These are phyloP conservation scores for Cercospora nicotianae DNA, from an alignment of 2,329 filamentous ascomycete species.

Conservation along the genomic window DNA sequence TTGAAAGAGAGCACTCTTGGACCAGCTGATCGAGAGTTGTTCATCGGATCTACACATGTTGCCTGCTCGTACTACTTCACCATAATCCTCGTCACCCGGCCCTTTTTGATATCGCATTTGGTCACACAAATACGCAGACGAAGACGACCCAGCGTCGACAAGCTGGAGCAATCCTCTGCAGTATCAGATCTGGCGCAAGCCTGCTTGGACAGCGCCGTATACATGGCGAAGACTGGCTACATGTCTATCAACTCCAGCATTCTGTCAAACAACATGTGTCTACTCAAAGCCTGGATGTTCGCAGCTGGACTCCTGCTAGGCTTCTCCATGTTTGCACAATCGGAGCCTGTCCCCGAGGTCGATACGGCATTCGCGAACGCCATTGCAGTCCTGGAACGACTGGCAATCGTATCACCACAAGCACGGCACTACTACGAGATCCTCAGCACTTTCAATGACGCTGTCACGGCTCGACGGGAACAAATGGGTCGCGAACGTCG, in stretches of 20 bases:
- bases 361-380: slow-evolving; percentile 54
- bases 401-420: slow-evolving; percentile 55
- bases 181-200: slow-evolving; percentile 49
- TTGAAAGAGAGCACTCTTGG: slow-evolving; percentile 22
- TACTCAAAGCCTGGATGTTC: slow-evolving; percentile 58
- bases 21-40: slow-evolving; percentile 25
- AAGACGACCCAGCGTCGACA: slow-evolving; percentile 20
- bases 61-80: slow-evolving; percentile 61
- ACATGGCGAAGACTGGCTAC: slow-evolving; percentile 56
- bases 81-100: slow-evolving; percentile 58
- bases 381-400: slow-evolving; percentile 51
- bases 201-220: slow-evolving; percentile 58
- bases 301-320: slow-evolving; percentile 59
- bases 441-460: slow-evolving; percentile 38
- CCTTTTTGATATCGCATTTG: slow-evolving; percentile 55
- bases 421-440: slow-evolving; percentile 61
- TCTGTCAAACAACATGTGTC: slow-evolving; percentile 56
- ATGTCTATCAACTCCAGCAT: slow-evolving; percentile 43
- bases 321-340: slow-evolving; percentile 56
- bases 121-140: slow-evolving; percentile 39
- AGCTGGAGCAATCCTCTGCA: slow-evolving; percentile 21
- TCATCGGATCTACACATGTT: slow-evolving; percentile 48
- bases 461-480: slow-evolving; percentile 22
- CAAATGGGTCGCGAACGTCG: slow-evolving; percentile 24
- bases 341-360: slow-evolving; percentile 48